Evolutionary conservation across 352 stramenopile species (phyloP).

Genomic region (Pythium apleroticum): DNA sequence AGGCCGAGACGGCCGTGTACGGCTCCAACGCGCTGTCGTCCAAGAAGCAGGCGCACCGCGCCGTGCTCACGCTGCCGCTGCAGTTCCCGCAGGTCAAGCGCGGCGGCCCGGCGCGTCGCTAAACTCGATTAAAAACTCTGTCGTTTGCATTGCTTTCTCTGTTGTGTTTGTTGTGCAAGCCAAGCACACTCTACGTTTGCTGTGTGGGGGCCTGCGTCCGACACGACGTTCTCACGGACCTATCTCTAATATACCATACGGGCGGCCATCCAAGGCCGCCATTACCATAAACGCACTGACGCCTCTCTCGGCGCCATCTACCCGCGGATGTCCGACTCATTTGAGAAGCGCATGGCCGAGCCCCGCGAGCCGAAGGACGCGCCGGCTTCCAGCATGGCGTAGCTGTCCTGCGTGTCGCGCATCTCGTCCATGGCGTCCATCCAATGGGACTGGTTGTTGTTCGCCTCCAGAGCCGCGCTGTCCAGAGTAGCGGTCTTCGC

Average conservation of each 20-base stretch:
- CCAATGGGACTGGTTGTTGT: conserved; percentile 56
- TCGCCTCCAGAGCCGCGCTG: conserved; percentile 24
- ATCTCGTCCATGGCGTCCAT: conserved; percentile 68
- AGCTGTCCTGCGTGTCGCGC: conserved; percentile 81
- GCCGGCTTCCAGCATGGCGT: conserved; percentile 74
- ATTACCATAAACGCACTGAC: conserved; percentile 15
- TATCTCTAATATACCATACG: conserved; percentile 49
- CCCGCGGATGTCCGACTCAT: conserved; percentile 55
- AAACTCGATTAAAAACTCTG: conserved; percentile 10
- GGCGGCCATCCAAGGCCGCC: conserved; percentile 16
- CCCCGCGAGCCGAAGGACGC: conserved; percentile 64
- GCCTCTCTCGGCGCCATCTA: not conserved
- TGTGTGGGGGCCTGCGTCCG: not conserved
- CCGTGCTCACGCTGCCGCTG: conserved; percentile 73
- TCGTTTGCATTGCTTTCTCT: conserved; percentile 1
- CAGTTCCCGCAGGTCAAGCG: conserved; percentile 75
- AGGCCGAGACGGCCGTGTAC: conserved; percentile 60
- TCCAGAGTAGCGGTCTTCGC: not conserved
- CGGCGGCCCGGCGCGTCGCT: conserved; percentile 47
- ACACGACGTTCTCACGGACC: not conserved
- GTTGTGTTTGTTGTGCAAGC: not conserved
- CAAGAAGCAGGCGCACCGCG: conserved; percentile 71
- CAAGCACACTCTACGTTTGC: not conserved
- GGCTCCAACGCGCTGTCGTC: conserved; percentile 46
- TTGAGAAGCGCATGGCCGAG: conserved; percentile 76